phyloP scores from a whole-genome alignment of 306 rosid species.

The Vachellia pachyceras region DNA sequence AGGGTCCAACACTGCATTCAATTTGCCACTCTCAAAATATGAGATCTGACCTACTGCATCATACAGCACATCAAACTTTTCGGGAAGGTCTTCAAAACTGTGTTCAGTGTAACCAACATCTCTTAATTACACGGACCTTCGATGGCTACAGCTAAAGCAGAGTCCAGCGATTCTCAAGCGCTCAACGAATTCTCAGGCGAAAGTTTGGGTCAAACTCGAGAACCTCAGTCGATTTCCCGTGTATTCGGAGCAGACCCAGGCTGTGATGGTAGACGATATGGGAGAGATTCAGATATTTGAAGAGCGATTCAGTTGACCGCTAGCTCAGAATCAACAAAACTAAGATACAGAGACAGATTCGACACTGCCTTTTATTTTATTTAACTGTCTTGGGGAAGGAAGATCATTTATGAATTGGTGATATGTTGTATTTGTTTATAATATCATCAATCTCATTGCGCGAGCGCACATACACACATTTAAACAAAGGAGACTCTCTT shows the following conservation, averaged over 20 bases:
- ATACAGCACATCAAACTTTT: neutral
- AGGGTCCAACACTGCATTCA: conserved; percentile 75
- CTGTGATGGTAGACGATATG: too few species aligned
- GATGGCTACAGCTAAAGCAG: too few species aligned
- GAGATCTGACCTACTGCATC: conserved; percentile 30
- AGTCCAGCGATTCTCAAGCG: too few species aligned
- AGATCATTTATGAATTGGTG: too few species aligned
- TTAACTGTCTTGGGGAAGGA: neutral
- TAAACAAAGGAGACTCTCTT: neutral
- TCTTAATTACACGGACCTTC: too few species aligned
- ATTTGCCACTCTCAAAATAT: conserved; percentile 69
- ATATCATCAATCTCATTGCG: neutral
- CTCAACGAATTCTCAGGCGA: too few species aligned
- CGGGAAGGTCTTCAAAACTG: neutral
- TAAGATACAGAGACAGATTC: neutral
- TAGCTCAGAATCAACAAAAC: neutral
- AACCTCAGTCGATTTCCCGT: too few species aligned
- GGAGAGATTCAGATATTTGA: too few species aligned
- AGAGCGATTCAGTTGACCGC: neutral
- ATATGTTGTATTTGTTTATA: neutral
- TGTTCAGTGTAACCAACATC: neutral
- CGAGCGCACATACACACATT: neutral
- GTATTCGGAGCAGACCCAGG: too few species aligned
- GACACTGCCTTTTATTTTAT: neutral
- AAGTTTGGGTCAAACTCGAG: too few species aligned